phyloP scores from a whole-genome alignment of 1,284 basidiomycete genomes.

The Leccinum ponderosum region DNA sequence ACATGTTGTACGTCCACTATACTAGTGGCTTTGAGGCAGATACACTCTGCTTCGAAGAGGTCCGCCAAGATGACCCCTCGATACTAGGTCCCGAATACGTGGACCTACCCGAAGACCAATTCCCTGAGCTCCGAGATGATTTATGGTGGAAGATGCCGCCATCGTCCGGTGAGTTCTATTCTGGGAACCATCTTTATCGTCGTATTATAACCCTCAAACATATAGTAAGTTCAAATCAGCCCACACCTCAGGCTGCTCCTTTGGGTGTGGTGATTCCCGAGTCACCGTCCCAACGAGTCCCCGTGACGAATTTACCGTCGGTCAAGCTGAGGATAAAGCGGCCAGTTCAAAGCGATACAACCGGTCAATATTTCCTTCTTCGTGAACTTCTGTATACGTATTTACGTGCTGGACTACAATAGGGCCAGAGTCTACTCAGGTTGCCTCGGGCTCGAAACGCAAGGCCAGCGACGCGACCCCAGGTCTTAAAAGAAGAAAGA shows the following conservation, averaged over 20 bases:
- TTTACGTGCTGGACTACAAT: no score
- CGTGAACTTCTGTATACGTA: no score
- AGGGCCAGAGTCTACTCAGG: no score
- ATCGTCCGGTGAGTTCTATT: background rate
- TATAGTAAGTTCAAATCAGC: background rate
- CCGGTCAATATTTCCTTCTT: no score
- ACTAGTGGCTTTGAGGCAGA: background rate
- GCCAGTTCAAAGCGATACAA: no score
- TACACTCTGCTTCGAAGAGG: background rate
- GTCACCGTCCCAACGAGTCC: background rate
- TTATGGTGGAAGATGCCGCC: background rate
- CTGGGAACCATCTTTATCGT: background rate
- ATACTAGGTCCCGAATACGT: background rate
- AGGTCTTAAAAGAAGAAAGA: no score
- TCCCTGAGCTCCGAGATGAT: background rate
- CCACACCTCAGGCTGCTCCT: background rate
- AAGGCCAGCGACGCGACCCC: no score
- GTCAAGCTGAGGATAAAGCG: no score
- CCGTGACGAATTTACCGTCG: no score
- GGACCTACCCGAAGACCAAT: background rate
- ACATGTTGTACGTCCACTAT: background rate
- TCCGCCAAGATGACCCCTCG: background rate
- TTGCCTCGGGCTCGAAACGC: no score
- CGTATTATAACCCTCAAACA: background rate
- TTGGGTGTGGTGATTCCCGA: background rate